Base-by-base conservation (phyloP, 106 monocot genomes). In the Platanthera guangdongensis region DNA sequence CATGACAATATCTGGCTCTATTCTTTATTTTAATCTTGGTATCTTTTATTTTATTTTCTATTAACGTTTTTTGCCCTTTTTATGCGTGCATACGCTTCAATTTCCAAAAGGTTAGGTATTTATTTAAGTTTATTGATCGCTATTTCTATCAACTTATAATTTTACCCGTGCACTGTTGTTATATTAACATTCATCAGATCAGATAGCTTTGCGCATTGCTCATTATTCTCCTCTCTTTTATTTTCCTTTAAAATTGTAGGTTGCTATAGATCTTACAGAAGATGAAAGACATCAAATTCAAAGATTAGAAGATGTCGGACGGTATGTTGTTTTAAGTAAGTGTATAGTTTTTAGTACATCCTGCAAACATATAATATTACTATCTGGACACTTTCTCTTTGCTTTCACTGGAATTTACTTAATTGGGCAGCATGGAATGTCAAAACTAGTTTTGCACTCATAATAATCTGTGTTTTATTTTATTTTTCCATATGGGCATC, bases 191-290 rank as follows among this genome's bases (percentile, higher is more conserved):
- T 72, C 6, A 21, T 5, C 1, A 21, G 21, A 46, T 16, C 47
- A 72, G 19, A 19, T 48, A 52, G 47, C 22, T 8, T 18, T 49
- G 62, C 10, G 4, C 11, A 70, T 53, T 6, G 11, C 16, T 19
- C 14, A 52, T 52, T 0, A 16, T 51, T 21, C 16, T 70, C 13
- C 49, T 18, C 7, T 14, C 7, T 15, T 45, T 25, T 71, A 9
- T 52, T 75, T 83, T 62, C 74, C 15, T 18, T 59, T 6, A 7
- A 32, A 65, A 65, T 65, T 65, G 30, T 11, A 95, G 95, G 86
- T 95, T 79, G 92, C 95, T 16, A 70, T 95, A 52, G 95, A 95
- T 89, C 71, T 95, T 64, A 79, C 85, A 6, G 90, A 88, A 71
- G 88, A 90, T 84, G 95, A 93, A 75, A 84, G 77, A 46, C 62